Evolutionary conservation across 106 monocot species (phyloP).

Genomic region (Acorus calamus): DNA sequence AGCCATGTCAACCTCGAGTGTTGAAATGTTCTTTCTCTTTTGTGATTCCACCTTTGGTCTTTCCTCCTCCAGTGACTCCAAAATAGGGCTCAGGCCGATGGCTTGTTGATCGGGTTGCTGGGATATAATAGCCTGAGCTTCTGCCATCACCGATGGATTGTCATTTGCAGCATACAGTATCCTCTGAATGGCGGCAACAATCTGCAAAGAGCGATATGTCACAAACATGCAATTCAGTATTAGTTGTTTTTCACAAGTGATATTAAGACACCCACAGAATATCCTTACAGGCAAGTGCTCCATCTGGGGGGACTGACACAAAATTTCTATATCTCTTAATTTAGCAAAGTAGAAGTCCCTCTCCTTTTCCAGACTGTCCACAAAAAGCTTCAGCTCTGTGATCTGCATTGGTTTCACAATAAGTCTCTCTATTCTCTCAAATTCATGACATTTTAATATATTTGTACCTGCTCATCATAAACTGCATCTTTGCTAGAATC

Average conservation of each 20-base stretch:
- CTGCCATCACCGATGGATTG: conserved; percentile 28
- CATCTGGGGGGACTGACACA: conserved; percentile 72
- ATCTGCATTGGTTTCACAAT: conserved; percentile 42
- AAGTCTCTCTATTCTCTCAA: not conserved
- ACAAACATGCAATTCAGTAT: not conserved
- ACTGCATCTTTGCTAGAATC: conserved; percentile 16
- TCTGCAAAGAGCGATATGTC: conserved; percentile 19
- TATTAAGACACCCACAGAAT: not conserved
- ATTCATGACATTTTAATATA: not conserved
- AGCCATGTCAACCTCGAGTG: conserved; percentile 47
- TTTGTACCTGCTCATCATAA: conserved; percentile 55
- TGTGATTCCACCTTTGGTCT: conserved; percentile 35
- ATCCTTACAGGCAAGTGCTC: conserved; percentile 64
- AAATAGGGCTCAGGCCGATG: conserved; percentile 39
- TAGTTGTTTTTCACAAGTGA: too few relatives aligned
- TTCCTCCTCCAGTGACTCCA: conserved; percentile 50
- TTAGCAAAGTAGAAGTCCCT: conserved; percentile 91
- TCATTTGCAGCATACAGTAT: conserved; percentile 70
- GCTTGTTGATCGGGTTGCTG: conserved; percentile 27
- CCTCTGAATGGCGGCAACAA: conserved; percentile 53
- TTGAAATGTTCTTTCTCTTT: conserved; percentile 68
- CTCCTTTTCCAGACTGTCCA: conserved; percentile 93
- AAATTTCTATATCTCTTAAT: conserved; percentile 77
- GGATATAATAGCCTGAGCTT: conserved; percentile 47
- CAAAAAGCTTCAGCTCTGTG: conserved; percentile 75